phyloP scores from a whole-genome alignment of 106 monocot genomes.

The Posidonia australis region DNA sequence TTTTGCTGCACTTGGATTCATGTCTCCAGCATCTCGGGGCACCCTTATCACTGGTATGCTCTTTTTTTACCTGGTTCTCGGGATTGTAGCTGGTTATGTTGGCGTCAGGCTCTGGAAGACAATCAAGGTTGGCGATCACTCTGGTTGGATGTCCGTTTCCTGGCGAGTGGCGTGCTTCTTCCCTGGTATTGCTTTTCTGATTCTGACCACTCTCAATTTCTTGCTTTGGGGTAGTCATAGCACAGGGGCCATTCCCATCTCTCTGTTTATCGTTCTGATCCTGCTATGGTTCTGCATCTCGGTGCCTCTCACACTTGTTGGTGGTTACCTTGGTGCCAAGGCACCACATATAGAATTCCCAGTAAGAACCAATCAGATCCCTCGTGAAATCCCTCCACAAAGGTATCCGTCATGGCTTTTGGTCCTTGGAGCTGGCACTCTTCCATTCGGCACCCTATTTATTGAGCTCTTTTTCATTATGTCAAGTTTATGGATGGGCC shows the following conservation, averaged over 20 bases:
- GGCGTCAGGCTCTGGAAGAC: conserved; percentile 23
- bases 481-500: conserved; percentile 26
- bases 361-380: conserved; percentile 22
- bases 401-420: conserved; percentile 21
- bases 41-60: conserved; percentile 24
- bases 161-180: conserved; percentile 25
- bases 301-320: conserved; percentile 20
- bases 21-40: conserved; percentile 26
- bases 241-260: conserved; percentile 26
- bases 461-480: conserved; percentile 33
- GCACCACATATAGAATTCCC: conserved; percentile 17
- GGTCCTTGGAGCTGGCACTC: conserved; percentile 16
- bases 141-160: conserved; percentile 21
- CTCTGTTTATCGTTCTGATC: conserved; percentile 19
- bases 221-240: conserved; percentile 24
- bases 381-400: conserved; percentile 19
- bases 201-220: conserved; percentile 22
- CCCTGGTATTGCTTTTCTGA: conserved; percentile 17
- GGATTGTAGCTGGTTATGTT: conserved; percentile 17
- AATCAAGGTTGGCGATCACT: conserved; percentile 10
- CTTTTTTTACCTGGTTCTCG: conserved; percentile 20
- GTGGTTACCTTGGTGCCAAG: conserved; percentile 19
- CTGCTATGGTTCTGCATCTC: conserved; percentile 29
- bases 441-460: conserved; percentile 29
- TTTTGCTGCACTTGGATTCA: conserved; percentile 24